Evolutionary conservation across 2,329 filamentous ascomycete genomes (phyloP).

Genomic region (Monosporascus sp.): DNA sequence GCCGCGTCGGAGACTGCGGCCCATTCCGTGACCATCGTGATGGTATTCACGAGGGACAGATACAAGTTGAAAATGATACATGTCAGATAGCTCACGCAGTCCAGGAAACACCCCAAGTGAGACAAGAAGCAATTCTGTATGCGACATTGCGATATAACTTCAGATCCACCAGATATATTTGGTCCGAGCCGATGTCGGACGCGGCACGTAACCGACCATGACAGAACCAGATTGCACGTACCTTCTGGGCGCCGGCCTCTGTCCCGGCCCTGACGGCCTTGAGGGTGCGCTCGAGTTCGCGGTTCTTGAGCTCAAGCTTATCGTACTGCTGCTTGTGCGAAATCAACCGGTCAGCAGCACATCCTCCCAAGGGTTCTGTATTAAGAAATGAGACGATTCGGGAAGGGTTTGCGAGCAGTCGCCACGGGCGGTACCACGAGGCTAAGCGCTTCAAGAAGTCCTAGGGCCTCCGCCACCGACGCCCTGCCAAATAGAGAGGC

Average conservation of each 20-base stretch:
- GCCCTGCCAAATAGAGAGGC: slow-evolving; percentile 4
- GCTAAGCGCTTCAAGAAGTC: not conserved
- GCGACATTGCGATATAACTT: not conserved
- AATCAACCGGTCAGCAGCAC: slow-evolving; percentile 15
- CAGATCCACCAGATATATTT: not conserved
- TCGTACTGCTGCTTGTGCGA: slow-evolving; percentile 47
- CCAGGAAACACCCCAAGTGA: not conserved
- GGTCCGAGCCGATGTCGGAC: not conserved
- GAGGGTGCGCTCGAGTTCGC: slow-evolving; percentile 50
- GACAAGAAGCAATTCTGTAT: not conserved
- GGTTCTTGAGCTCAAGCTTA: slow-evolving; percentile 50
- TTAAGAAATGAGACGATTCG: too few species aligned
- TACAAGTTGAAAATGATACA: not conserved
- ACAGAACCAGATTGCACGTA: slow-evolving; percentile 29
- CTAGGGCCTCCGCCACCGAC: not conserved
- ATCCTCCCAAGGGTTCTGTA: not conserved
- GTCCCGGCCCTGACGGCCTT: slow-evolving; percentile 48
- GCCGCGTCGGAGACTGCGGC: too few species aligned
- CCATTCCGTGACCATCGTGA: too few species aligned
- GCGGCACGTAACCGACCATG: not conserved
- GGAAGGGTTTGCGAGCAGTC: too few species aligned
- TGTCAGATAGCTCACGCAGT: not conserved
- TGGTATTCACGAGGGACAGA: not conserved
- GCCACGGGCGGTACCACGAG: not conserved
- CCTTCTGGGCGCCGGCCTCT: slow-evolving; percentile 46